Conservation (phyloP, 208 protist species). For the Leishmania turanica region DNA sequence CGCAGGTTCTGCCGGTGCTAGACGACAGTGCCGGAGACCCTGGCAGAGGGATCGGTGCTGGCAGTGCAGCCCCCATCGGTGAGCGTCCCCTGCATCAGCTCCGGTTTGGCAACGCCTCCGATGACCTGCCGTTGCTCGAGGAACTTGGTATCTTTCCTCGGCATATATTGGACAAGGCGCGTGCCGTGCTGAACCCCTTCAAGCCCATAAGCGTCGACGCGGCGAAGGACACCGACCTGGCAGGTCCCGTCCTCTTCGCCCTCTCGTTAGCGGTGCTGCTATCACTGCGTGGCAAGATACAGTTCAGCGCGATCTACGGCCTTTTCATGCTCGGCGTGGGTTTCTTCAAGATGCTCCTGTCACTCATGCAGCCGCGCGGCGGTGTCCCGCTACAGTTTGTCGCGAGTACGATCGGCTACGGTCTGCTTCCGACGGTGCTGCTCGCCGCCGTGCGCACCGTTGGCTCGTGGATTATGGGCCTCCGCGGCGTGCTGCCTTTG, state of each 20-base stretch:
- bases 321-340: constrained; percentile 70
- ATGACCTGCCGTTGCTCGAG: constrained; percentile 83
- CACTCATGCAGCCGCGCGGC: constrained; percentile 57
- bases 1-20: constrained; percentile 17
- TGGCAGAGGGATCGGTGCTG: background rate
- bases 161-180: constrained; percentile 59
- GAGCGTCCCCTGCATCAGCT: constrained; percentile 54
- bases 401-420: constrained; percentile 78
- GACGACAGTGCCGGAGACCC: constrained; percentile 14
- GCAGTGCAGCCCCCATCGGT: background rate
- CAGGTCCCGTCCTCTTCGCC: constrained; percentile 77
- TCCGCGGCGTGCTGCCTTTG: constrained; percentile 34
- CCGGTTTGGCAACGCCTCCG: constrained; percentile 81
- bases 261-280: constrained; percentile 69
- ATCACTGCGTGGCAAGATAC: constrained; percentile 73
- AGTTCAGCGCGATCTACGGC: constrained; percentile 87
- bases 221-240: constrained; percentile 70
- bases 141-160: constrained; percentile 77
- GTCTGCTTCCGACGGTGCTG: constrained; percentile 75
- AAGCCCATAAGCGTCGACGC: constrained; percentile 27
- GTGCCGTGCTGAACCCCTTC: constrained; percentile 78
- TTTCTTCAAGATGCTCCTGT: constrained; percentile 76
- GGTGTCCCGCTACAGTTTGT: constrained; percentile 70
- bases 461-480: constrained; percentile 43
- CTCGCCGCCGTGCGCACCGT: constrained; percentile 53